Evolutionary conservation across 306 rosid genomes (phyloP), one percentile per base, ranked within the genome.

Genomic region (Corylus americana): DNA sequence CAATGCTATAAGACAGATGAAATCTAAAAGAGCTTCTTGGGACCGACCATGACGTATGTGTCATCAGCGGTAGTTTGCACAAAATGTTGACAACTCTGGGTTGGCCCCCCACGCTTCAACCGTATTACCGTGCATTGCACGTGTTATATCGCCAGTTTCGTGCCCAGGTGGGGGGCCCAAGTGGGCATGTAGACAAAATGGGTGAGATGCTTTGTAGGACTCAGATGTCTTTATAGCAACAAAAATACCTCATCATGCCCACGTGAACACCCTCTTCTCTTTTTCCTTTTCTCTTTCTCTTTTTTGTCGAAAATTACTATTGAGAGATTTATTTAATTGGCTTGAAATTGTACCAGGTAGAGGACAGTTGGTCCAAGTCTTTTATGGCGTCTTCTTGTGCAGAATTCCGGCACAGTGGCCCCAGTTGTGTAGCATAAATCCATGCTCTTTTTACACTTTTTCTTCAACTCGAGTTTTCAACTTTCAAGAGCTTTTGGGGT

Each of bases 21-120:
- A 8, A 2, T 48, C 51, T 9, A 48, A 48, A 48, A 48, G 51
- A 48, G 13, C 51, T 48, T 9, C 2, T 11, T 48, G 10, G 10
- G 51, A 7, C 64, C 4, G 69, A 63, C 45, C n/a, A 63, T 63
- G 69, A 67, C 72, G 10, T 67, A 18, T 18, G 29, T 67, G 72
- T 42, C 51, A 42, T 61, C 64, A 61, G 5, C 44, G 4, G 14
- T 6, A 53, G 57, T 53, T 51, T 11, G 55, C 55, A 51, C 20
- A 55, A 55, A 7, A n/a, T 0, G 42, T 2, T 29, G 69, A 35
- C 44, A 63, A 63, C 45, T 14, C 22, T n/a, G 72, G 29, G 50
- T 17, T 50, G 42, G 49, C 31, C 72, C 51, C 51, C 35, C 3
- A 39, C 50, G 12, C 39, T 42, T 18, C 31, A 18, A 67, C 25